Evolutionary conservation across 2,329 filamentous ascomycete genomes (phyloP).

Genomic region (Pseudogymnoascus sp.): DNA sequence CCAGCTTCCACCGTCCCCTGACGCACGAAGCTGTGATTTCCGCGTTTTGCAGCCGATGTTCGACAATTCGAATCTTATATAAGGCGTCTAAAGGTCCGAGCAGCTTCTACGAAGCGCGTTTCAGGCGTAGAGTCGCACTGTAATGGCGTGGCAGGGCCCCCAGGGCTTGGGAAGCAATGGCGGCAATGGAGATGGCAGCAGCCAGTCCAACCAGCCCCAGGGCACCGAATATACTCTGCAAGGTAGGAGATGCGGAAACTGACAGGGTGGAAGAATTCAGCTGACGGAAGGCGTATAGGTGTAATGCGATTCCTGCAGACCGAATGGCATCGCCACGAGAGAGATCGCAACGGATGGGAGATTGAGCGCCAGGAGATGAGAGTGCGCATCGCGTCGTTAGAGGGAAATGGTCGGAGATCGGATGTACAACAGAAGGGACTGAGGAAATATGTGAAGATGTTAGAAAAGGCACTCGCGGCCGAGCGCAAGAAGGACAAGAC

Average conservation of each 20-base stretch:
- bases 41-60: background rate
- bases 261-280: constrained; percentile 2
- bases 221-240: constrained; percentile 67
- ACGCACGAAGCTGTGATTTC: constrained; percentile 1
- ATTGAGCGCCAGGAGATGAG: constrained; percentile 99
- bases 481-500: constrained; percentile 67
- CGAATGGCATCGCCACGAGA: constrained; percentile 97
- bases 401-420: constrained; percentile 78
- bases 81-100: background rate
- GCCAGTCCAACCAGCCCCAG: constrained; percentile 38
- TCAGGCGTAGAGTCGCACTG: background rate
- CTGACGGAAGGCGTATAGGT: constrained; percentile 66
- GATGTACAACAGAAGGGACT: constrained; percentile 84
- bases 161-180: constrained; percentile 41
- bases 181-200: constrained; percentile 22
- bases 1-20: background rate
- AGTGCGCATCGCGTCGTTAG: constrained; percentile 86
- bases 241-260: constrained; percentile 37
- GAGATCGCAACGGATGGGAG: constrained; percentile 96
- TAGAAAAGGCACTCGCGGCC: constrained; percentile 80
- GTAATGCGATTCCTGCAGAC: constrained; percentile 99
- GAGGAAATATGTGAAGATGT: constrained; percentile 80
- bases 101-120: background rate
- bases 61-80: background rate
- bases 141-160: constrained; percentile 64